Evolutionary conservation across 1,139 yeast species (phyloP), one percentile per base, ranked within the genome.

Genomic region (Pichia sorboxylosa): DNA sequence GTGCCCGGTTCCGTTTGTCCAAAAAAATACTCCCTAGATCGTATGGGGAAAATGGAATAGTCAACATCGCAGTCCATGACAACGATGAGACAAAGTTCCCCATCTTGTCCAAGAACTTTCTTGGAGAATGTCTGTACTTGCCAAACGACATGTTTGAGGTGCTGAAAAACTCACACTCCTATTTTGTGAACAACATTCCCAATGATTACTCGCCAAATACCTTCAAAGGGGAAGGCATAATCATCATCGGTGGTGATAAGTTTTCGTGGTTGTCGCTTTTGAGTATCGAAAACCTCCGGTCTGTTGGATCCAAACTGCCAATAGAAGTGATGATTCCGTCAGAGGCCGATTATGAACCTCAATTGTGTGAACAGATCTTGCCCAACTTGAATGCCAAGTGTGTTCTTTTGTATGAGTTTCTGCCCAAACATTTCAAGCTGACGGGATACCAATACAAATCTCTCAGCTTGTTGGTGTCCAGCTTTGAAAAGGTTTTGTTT

Each of bases 191-290:
- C 2, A 55, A 59, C 18, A 51, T 79, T 18, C 78, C 80, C 2
- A 51, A 58, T 0, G 40, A 47, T 3, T 51, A 57, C 16, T 78
- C 84, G 1, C 52, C 36, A 3, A 39, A 40, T 18, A 28, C 66
- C 9, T 69, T 66, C 45, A 44, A 55, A 33, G 77, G 74, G 5
- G 62, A 64, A 36, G 82, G 84, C 17, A 68, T 73, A 21, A 77
- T 75, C 2, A 66, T 72, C 42, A 63, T 76, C 37, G 83, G 78
- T n/a, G 83, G 82, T 33, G 79, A 69, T 14, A 60, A 61, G 37
- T 74, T 66, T 46, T 63, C 75, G 38, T 72, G 76, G 54, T 56
- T 76, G 22, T 66, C 72, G 3, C 52, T 73, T 20, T 51, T 71
- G 5, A 63, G 77, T 10, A 59, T 75, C 27, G 66, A 68, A 46